Evolutionary conservation across 306 rosid species (phyloP), one percentile per base, ranked within the genome.

Genomic region (Purshia tridentata): DNA sequence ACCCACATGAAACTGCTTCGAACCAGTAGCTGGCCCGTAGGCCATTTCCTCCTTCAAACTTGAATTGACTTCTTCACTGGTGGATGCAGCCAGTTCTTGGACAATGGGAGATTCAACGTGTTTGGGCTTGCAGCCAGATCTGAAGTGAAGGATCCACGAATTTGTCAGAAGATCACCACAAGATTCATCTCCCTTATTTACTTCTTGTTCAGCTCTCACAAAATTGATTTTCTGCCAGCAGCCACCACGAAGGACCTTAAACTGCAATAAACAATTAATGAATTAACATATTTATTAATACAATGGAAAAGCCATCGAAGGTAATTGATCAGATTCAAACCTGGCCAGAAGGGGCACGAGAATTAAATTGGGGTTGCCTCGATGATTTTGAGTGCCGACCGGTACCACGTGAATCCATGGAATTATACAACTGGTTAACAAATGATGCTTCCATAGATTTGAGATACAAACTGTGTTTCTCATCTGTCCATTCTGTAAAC

Each of bases 391-490:
- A 53, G 67, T 46, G 54, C 56, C 65, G 44, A 70, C 65, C 35
- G 2, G 2, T 29, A 29, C 35, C 75, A 15, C 44, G 75, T 40
- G 41, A 48, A 77, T 82, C 87, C 83, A 80, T 86, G 69, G 89
- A 76, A 76, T 78, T 70, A 78, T 86, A 84, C 62, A 89, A 73
- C 51, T 81, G 85, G 75, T 83, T 73, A 16, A 89, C 94, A 69
- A 89, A 89, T 41, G 91, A 84, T 72, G 91, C 83, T 83, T 89
- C 94, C 83, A 89, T 86, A 5, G 88, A 89, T 37, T 89, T 85
- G 16, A 89, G 84, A 74, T 85, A 89, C 86, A 85, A 69, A 72
- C 91, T 86, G 72, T 89, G 94, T 77, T 89, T 89, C 80, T 83
- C 88, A 57, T 89, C 85, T 8, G 94, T 89, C 94, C 94, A 89